These are phyloP conservation scores for Acacia crassicarpa DNA, from an alignment of 306 rosid genomes.

Conservation along the genomic window DNA sequence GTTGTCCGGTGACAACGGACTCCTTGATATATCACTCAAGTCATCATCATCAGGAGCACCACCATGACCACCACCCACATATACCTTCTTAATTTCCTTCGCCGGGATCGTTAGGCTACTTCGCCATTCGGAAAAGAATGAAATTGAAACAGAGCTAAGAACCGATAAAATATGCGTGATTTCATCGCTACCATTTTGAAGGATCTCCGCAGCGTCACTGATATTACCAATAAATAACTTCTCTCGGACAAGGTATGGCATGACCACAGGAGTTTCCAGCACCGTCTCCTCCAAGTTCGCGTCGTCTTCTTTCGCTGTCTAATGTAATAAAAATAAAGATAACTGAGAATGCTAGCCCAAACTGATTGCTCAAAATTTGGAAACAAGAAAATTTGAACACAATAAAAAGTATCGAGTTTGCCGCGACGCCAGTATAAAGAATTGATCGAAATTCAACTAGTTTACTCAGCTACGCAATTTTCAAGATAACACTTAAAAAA, in stretches of 20 bases:
- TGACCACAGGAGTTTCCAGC: slow-evolving; percentile 25
- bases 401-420: neutral
- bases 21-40: slow-evolving; percentile 35
- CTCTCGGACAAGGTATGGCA: slow-evolving; percentile 85
- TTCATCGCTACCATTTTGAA: slow-evolving; percentile 51
- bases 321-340: neutral
- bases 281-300: neutral
- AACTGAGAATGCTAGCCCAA: neutral
- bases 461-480: neutral
- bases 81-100: slow-evolving; percentile 60
- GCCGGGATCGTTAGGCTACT: slow-evolving; percentile 50
- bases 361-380: neutral
- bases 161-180: slow-evolving; percentile 77
- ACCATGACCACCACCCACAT: slow-evolving; percentile 41
- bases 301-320: slow-evolving; percentile 4
- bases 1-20: slow-evolving; percentile 57
- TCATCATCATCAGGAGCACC: slow-evolving; percentile 42
- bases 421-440: neutral
- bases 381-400: slow-evolving; percentile 6
- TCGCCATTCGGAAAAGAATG: slow-evolving; percentile 85
- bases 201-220: slow-evolving; percentile 70
- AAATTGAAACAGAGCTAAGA: slow-evolving; percentile 76
- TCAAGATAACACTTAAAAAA: neutral
- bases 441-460: neutral
- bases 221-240: slow-evolving; percentile 82